Evolutionary conservation across 768 basidiomycete genomes (phyloP), one percentile per base, ranked within the genome.

Genomic region (Mycena rosella): DNA sequence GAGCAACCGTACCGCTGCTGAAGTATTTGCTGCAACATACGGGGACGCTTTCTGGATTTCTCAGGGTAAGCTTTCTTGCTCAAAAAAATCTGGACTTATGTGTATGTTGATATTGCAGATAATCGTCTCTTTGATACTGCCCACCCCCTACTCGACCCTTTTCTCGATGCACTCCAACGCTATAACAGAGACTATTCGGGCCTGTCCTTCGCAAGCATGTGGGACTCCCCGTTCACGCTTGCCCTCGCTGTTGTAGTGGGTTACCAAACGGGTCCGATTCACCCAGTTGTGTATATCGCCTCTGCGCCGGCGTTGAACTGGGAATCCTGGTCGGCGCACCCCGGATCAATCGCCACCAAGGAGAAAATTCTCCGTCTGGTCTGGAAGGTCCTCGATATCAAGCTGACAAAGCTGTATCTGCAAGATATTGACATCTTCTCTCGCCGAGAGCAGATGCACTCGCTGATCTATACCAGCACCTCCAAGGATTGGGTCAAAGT

Each of bases 1-100:
- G 5, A 65, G 64, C 24, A 65, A 65, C 42, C 64, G 64, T 1
- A 65, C 56, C 0, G 64, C 64, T 13, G 64, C 57, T 1, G 64
- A 53, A 45, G 57, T 65, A n/a, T 30, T 58, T 18, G 20, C 38
- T 9, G 45, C 11, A 20, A 51, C 42, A 36, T 65, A 30, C n/a
- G 55, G 63, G 6, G 47, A 58, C 17, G 26, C 56, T 6, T 20
- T 44, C 2, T 63, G 62, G 51, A 32, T 57, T 49, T 52, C n/a
- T 22, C 51, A 22, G 26, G 55, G 55, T 40, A n/a, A 45, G 8
- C 18, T 30, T 22, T 34, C 24, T 9, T 24, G n/a, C n/a, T 10
- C 36, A 26, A 10, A 2, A n/a, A n/a, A n/a, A n/a, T n/a, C n/a
- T n/a, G n/a, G n/a, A n/a, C n/a, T n/a, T n/a, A n/a, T n/a, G n/a